Evolutionary conservation across 768 basidiomycete species (phyloP), one percentile per base, ranked within the genome.

Genomic region (Lactarius sanguifluus): DNA sequence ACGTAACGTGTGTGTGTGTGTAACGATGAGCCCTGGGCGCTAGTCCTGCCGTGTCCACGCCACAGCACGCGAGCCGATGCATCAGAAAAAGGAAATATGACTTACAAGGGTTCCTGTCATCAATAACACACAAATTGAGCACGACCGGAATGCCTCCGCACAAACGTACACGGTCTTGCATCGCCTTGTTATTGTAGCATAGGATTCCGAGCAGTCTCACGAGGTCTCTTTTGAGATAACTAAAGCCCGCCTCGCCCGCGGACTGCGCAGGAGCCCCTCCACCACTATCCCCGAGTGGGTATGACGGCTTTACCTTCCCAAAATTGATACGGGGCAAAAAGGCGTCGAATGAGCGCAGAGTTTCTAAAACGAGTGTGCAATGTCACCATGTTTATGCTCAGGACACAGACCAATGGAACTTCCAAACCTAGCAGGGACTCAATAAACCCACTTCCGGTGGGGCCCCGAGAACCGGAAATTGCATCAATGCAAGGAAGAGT

Each of bases 41-140:
- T 15, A 5, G 25, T 45, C 30, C 47, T 38, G 36, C 5, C 38
- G 7, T 13, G n/a, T 38, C 43, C 13, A 52, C n/a, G 54, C 23
- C 41, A 38, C 23, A 64, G 59, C 45, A 52, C 16, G 6, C 40
- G 41, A 56, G 12, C 63, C 18, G n/a, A 63, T 34, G n/a, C 20
- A 23, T 1, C 50, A 55, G 7, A 52, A 57, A 61, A 65, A 59
- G 56, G 28, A 38, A 41, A 40, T 52, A 52, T 30, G 41, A 86
- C 94, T 77, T 75, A 96, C 95, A 95, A 45, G 95, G 95, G 76
- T 96, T 97, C 64, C 89, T 79, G 71, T 95, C 94, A 74, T 98
- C 95, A 32, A 94, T 80, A 20, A 92, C 91, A 75, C 94, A 96
- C 77, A 95, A 81, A 73, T 90, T 91, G 85, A 97, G 87, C 20